phyloP scores from a whole-genome alignment of 805 yeast species.

The Komagataella populi region DNA sequence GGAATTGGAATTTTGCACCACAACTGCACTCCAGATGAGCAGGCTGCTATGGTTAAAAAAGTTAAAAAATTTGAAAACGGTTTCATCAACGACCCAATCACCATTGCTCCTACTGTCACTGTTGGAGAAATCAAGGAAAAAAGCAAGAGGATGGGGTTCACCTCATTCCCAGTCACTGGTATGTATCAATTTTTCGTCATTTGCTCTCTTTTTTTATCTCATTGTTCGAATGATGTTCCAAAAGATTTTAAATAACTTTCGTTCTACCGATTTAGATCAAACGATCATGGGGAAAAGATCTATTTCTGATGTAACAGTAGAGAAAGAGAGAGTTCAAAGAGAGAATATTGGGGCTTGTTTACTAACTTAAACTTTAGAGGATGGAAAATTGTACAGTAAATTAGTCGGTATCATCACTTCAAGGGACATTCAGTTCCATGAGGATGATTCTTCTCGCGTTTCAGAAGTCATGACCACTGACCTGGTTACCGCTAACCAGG shows the following conservation, averaged over 20 bases:
- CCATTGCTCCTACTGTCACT: constrained; percentile 60
- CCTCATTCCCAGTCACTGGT: constrained; percentile 99
- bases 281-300: constrained; percentile 86
- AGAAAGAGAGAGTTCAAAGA: not conserved
- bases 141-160: constrained; percentile 70
- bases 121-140: constrained; percentile 70
- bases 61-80: constrained; percentile 98
- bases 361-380: constrained; percentile 33
- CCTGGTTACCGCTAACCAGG: constrained; percentile 69
- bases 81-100: constrained; percentile 89
- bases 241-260: constrained; percentile 68
- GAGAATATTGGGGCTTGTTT: constrained; percentile 1
- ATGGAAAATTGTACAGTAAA: constrained; percentile 79
- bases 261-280: constrained; percentile 97
- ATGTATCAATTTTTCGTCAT: constrained; percentile 30
- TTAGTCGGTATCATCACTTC: constrained; percentile 92
- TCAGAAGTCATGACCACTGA: constrained; percentile 84
- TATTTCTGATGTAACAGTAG: constrained; percentile 21
- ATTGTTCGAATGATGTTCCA: constrained; percentile 37
- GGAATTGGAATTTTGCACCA: constrained; percentile 98
- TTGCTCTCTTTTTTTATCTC: constrained; percentile 1
- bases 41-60: constrained; percentile 95
- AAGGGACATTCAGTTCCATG: constrained; percentile 93
- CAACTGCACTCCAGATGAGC: constrained; percentile 93
- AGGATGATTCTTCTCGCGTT: constrained; percentile 47